Conservation (phyloP, 2,329 filamentous ascomycete species). For the Aspergillus pseudoglaucus region DNA sequence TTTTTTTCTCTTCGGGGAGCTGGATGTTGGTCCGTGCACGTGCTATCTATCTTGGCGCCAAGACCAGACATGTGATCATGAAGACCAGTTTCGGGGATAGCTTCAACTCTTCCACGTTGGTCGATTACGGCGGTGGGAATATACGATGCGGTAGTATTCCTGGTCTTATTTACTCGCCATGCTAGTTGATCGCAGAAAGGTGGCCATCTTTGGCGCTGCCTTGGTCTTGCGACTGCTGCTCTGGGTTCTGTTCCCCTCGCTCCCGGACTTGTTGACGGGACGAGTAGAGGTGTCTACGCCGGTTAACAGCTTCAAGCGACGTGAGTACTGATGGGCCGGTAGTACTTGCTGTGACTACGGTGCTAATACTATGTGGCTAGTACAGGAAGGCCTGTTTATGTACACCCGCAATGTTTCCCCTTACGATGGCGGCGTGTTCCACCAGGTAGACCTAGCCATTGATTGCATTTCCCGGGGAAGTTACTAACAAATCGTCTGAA, state of each 20-base stretch:
- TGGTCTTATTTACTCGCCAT: constrained; percentile 28
- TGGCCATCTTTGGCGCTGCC: constrained; percentile 66
- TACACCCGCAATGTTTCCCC: constrained; percentile 95
- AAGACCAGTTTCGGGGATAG: neutral
- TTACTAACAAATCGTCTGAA: neutral
- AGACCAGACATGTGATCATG: neutral
- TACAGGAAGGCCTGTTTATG: constrained; percentile 93
- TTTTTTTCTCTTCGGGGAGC: constrained; percentile 22
- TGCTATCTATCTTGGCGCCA: neutral
- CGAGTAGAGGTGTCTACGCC: constrained; percentile 96
- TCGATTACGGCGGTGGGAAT: neutral
- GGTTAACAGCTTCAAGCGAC: constrained; percentile 94
- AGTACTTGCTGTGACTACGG: neutral
- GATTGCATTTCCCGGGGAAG: neutral
- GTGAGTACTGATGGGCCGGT: constrained; percentile 47
- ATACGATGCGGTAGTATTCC: neutral
- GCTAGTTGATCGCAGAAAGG: constrained; percentile 53
- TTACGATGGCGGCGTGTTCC: constrained; percentile 84
- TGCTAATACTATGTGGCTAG: constrained; percentile 39
- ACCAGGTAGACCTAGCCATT: constrained; percentile 46
- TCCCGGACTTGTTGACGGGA: constrained; percentile 78
- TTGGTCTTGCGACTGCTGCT: constrained; percentile 72
- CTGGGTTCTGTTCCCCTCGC: constrained; percentile 70
- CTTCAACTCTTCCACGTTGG: constrained; percentile 4
- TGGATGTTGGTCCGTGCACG: constrained; percentile 3